Base-by-base conservation (phyloP, 129 eudicot species). In the Escallonia herrerae region DNA sequence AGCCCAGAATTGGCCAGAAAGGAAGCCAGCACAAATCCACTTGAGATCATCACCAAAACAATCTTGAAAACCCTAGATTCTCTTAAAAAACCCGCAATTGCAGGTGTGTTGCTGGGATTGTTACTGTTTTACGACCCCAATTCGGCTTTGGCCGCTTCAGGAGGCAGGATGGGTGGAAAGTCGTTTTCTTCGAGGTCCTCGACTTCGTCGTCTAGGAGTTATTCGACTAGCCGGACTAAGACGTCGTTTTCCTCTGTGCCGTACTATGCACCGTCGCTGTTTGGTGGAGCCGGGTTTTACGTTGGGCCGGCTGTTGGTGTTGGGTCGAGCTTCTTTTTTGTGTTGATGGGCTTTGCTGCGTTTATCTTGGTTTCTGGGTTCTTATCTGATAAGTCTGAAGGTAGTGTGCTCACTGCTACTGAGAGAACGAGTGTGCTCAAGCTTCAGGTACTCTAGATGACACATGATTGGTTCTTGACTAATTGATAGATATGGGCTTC, bases 351-450 rank as follows among this genome's bases (percentile, higher is more conserved):
- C 41, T 83, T 89, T 45, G 96, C 86, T n/a, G 96, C 96, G 2
- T 89, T 80, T 76, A 60, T 81, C 22, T 79, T 87, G 85, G 93
- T 87, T 43, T 90, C 97, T 9, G 97, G 93, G 2, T 87, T 90
- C 63, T 70, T 91, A 58, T 87, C 95, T 4, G 95, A 89, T 53
- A 71, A 82, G 45, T 72, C 89, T 40, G 86, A 81, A 49, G 78
- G 70, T 38, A 82, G 90, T 68, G 75, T 91, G 62, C 83, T 91
- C 43, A 79, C 95, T 63, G 96, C 90, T 67, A 85, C 95, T 69
- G 87, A 83, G 68, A 93, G 80, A 76, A 88, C 96, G 7, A 93
- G 83, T 79, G 96, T 93, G 72, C 81, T 88, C 60, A 93, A 89
- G 76, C 87, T 93, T 66, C 98, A 93, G 98, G 98, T 88, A 84